Evolutionary conservation across 768 basidiomycete species (phyloP).

Genomic region (Mycena polygramma): DNA sequence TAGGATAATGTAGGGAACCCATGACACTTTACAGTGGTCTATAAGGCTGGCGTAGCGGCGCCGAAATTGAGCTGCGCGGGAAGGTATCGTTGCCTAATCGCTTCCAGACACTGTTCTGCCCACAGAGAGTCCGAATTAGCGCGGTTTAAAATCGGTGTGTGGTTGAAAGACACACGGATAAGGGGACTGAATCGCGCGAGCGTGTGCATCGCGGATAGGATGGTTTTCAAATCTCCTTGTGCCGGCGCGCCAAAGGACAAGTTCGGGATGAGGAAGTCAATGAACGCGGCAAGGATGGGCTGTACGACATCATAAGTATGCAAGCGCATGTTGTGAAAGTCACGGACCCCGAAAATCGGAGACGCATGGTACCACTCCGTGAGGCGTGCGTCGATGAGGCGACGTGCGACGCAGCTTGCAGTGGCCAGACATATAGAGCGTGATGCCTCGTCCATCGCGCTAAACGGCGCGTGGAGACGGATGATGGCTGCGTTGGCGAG

Average conservation of each 20-base stretch:
- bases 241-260: neutral
- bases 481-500: conserved; percentile 24
- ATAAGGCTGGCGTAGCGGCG: no score
- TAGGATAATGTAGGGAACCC: no score
- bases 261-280: neutral
- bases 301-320: neutral
- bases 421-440: conserved; percentile 19
- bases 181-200: conserved; percentile 11
- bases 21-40: no score
- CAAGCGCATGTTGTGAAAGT: no score
- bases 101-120: no score
- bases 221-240: neutral
- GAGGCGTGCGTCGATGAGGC: neutral
- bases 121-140: no score
- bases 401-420: neutral
- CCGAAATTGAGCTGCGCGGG: no score
- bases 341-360: conserved; percentile 29
- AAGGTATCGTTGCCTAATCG: no score
- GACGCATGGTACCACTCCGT: conserved; percentile 4
- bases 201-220: neutral
- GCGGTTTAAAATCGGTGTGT: no score
- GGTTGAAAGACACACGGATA: conserved; percentile 1
- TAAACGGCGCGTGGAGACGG: conserved; percentile 14
- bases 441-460: neutral
- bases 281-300: conserved; percentile 9